Evolutionary conservation across 2,329 filamentous ascomycete genomes (phyloP), one percentile per base, ranked within the genome.

Genomic region (Paraphoma sp.): DNA sequence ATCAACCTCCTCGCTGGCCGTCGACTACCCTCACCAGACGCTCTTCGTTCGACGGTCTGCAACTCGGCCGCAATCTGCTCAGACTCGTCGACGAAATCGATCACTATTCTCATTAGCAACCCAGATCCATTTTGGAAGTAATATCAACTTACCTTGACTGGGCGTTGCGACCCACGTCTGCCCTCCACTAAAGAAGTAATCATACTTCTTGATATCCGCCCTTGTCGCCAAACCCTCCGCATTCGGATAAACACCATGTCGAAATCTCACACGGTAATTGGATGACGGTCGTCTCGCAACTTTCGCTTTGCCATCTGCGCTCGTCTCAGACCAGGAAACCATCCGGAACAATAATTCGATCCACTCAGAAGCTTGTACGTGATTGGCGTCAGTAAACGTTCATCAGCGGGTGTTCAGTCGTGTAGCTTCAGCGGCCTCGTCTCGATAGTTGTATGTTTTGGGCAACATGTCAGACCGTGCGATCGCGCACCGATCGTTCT

Each of bases 141-240:
- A 6, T 6, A 23, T 6, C 6, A 45, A 63, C 63, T 17, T 56
- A 67, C 65, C 57, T 33, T 57, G 58, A 6, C 48, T 54, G 7
- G 51, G 53, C 16, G 54, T 60, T 40, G 46, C 55, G 28, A 67
- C 57, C 61, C 64, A 67, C 9, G 28, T 54, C 44, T 67, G 59
- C 14, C 38, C 57, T 8, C 46, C 45, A 4, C 59, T 57, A 51
- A 69, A 67, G 51, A 67, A 69, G 54, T 58, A 67, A 54, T 65
- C 63, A 48, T 69, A 69, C 47, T 67, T 67, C 38, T 69, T 69
- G 29, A 66, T 64, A 45, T 67, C 62, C 4, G 57, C 63, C 40
- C 63, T 51, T 4, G 57, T 65, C n/a, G 59, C 65, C 44, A 57
- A 36, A 5, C 49, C 51, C 45, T 62, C 64, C 23, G 43, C 33